A percentile compares a stretch with the other conserved stretches of the same genome.
Evolutionary conservation across 139 green algal genomes (phyloP).

Genomic region (Micractinium sp.): DNA sequence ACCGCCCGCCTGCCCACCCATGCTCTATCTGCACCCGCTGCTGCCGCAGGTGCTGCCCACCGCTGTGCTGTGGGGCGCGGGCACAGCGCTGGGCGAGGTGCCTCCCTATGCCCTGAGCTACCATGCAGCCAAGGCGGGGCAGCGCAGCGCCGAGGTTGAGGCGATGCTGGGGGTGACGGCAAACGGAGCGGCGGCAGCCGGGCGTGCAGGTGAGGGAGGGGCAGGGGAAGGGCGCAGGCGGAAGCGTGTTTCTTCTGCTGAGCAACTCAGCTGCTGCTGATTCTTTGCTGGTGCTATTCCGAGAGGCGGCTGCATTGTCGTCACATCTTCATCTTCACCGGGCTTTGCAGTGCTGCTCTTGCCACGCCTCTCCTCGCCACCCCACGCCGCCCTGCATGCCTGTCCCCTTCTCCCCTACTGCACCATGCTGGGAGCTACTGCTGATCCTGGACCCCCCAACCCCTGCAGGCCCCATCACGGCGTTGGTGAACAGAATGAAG

Average conservation of each 20-base stretch:
- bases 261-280: not conserved
- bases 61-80: conserved; percentile 84
- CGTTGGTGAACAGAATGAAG: conserved; percentile 61
- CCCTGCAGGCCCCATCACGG: conserved; percentile 18
- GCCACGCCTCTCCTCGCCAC: not conserved
- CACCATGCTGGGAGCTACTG: too few species aligned
- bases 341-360: too few species aligned
- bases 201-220: not conserved
- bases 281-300: not conserved
- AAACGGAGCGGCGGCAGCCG: not conserved
- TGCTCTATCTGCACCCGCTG: not conserved
- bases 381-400: not conserved
- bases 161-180: conserved; percentile 47
- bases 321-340: too few species aligned
- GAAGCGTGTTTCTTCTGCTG: not conserved
- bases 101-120: conserved; percentile 90
- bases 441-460: too few species aligned
- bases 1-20: too few species aligned
- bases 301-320: too few species aligned
- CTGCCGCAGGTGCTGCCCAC: conserved; percentile 67
- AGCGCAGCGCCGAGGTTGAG: conserved; percentile 66
- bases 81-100: conserved; percentile 92
- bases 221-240: too few species aligned
- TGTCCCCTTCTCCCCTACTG: not conserved
- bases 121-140: conserved; percentile 75